Conservation (phyloP, 2,329 filamentous ascomycete species). For the Verticillium klebahnii region DNA sequence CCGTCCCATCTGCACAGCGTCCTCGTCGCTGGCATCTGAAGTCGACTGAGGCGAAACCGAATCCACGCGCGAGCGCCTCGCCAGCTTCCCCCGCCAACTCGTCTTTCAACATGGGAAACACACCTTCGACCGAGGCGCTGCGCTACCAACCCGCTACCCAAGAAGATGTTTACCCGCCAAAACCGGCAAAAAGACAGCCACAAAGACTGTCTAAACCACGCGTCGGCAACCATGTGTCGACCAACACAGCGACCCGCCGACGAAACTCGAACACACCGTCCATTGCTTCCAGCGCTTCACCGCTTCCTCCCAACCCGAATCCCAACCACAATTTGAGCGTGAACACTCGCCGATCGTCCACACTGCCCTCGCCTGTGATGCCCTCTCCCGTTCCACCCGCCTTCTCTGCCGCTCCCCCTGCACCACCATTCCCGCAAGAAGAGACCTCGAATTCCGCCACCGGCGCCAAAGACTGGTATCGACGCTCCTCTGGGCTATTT, state of each 20-base stretch:
- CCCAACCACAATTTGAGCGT: background rate
- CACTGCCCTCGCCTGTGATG: constrained; percentile 1
- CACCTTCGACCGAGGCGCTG: constrained; percentile 39
- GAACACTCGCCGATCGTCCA: background rate
- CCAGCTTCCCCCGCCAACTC: constrained; percentile 5
- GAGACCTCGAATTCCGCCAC: background rate
- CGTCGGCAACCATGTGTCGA: constrained; percentile 29
- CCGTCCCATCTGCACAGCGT: background rate
- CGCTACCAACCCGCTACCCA: background rate
- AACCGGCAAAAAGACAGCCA: constrained; percentile 25
- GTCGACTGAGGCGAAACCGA: background rate
- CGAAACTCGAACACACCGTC: constrained; percentile 28
- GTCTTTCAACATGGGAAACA: constrained; percentile 43
- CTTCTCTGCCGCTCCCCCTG: background rate
- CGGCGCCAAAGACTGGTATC: constrained; percentile 7
- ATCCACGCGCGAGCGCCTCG: background rate
- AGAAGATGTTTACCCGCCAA: background rate
- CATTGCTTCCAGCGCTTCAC: constrained; percentile 20
- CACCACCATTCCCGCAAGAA: constrained; percentile 1
- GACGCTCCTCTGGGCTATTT: constrained; percentile 5
- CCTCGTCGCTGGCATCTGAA: background rate
- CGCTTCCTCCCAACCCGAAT: constrained; percentile 8
- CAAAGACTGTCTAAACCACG: constrained; percentile 50
- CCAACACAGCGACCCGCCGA: constrained; percentile 8
- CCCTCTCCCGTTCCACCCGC: constrained; percentile 2